These are phyloP conservation scores for Deakozyma indianensis DNA, from an alignment of 805 yeast species.

Conservation along the genomic window DNA sequence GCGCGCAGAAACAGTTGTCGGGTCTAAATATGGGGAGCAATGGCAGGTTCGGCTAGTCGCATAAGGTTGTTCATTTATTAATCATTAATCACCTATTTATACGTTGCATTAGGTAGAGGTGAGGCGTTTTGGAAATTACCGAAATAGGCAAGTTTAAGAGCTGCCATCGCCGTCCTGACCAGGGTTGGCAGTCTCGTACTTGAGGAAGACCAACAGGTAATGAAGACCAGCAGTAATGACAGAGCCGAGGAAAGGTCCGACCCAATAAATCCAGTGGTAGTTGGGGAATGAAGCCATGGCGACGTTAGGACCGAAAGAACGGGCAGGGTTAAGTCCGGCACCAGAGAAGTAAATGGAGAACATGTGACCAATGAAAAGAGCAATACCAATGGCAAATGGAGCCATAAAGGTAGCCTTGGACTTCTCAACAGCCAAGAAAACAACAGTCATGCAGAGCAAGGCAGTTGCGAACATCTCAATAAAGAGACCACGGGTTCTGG, in stretches of 20 bases:
- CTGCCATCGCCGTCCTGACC: conserved; percentile 46
- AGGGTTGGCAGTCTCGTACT: conserved; percentile 57
- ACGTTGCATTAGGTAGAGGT: too few relatives aligned
- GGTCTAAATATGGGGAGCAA: too few relatives aligned
- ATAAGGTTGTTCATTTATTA: too few relatives aligned
- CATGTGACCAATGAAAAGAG: conserved; percentile 71
- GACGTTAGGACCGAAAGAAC: conserved; percentile 73
- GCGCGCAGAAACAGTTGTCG: too few relatives aligned
- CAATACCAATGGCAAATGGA: conserved; percentile 70
- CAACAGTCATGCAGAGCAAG: conserved; percentile 58
- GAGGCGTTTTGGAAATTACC: too few relatives aligned
- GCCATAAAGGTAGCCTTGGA: conserved; percentile 64
- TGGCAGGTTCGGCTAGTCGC: too few relatives aligned
- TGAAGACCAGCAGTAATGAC: conserved; percentile 51
- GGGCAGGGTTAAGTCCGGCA: conserved; percentile 86
- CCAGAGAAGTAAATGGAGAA: conserved; percentile 74
- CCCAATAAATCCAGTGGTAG: conserved; percentile 89
- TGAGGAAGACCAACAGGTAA: conserved; percentile 47
- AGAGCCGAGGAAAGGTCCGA: conserved; percentile 71
- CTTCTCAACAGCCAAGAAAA: conserved; percentile 75
- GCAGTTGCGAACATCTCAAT: conserved; percentile 72
- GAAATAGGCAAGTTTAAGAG: too few relatives aligned
- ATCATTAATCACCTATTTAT: too few relatives aligned
- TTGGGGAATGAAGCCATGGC: conserved; percentile 60
- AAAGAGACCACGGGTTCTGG: conserved; percentile 62